Percentiles rank a stretch among this genome's conserved stretches.
phyloP scores from a whole-genome alignment of 306 rosid genomes.

The Gastrolobium bilobum region DNA sequence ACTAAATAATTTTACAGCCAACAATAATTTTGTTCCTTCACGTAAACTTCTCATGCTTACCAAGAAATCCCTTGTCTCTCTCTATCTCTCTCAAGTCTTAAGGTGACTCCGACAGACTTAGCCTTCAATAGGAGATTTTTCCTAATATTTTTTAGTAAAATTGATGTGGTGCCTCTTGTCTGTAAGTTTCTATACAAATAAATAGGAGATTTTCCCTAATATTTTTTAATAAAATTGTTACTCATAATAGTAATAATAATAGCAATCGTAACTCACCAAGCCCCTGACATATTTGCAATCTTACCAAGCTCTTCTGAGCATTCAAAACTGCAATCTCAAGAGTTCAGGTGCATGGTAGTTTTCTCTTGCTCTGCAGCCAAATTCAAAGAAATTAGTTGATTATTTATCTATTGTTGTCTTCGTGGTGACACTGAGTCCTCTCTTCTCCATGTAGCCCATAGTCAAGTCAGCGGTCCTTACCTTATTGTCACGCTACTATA shows the following conservation, averaged over 20 bases:
- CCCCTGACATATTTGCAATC: constrained; percentile 91
- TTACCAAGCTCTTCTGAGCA: constrained; percentile 91
- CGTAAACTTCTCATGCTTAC: constrained; percentile 70
- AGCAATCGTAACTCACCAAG: constrained; percentile 72
- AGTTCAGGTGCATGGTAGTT: constrained; percentile 83
- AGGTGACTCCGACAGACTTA: neutral
- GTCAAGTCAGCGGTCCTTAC: no score
- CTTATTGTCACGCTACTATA: no score
- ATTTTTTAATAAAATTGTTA: no score
- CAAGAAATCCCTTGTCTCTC: constrained; percentile 59
- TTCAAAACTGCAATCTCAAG: constrained; percentile 71
- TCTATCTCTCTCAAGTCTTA: constrained; percentile 39
- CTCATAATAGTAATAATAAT: constrained; percentile 5
- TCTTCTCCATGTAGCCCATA: no score
- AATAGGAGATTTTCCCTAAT: no score
- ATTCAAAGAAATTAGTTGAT: constrained; percentile 78
- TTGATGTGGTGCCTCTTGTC: no score
- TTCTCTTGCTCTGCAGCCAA: constrained; percentile 94
- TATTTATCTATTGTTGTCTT: no score
- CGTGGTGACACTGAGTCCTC: no score
- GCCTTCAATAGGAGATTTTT: no score
- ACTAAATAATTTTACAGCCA: constrained; percentile 45
- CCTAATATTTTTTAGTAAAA: no score
- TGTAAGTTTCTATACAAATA: no score
- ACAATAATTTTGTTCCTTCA: constrained; percentile 70